A percentile compares a stretch with the other conserved stretches of the same genome.
Conservation (phyloP, 352 stramenopile genomes). For the Pythium grandisporangium region DNA sequence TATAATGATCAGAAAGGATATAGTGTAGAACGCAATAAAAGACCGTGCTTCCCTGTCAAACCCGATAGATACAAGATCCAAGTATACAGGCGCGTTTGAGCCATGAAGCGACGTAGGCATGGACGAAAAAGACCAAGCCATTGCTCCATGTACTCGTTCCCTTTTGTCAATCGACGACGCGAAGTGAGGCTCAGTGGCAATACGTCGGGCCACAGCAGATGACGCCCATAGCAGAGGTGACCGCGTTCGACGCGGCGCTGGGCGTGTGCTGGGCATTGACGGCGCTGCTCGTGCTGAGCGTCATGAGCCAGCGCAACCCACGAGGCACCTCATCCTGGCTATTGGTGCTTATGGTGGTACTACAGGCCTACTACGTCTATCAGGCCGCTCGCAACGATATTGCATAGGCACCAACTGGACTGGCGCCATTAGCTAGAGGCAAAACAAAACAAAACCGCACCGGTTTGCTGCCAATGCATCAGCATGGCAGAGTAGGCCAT, state of each 20-base stretch:
- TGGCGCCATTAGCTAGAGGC: too few relatives aligned
- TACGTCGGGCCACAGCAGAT: too few relatives aligned
- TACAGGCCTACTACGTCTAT: constrained; percentile 55
- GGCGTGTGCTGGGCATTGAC: constrained; percentile 22
- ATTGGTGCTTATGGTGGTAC: constrained; percentile 23
- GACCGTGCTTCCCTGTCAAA: constrained; percentile 6
- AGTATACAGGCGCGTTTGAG: too few relatives aligned
- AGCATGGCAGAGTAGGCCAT: too few relatives aligned
- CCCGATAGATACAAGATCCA: constrained; percentile 6
- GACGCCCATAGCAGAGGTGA: not conserved
- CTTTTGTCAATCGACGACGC: too few relatives aligned
- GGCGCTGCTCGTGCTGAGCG: constrained; percentile 14
- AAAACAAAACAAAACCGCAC: too few relatives aligned
- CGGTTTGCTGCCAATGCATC: too few relatives aligned
- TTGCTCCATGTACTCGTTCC: not conserved
- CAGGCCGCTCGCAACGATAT: constrained; percentile 32
- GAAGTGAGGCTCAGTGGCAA: too few relatives aligned
- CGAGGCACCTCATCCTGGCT: constrained; percentile 8
- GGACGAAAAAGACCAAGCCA: constrained; percentile 8
- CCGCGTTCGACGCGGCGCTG: constrained; percentile 30
- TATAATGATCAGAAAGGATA: too few relatives aligned
- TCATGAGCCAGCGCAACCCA: constrained; percentile 9
- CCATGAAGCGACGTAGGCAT: too few relatives aligned
- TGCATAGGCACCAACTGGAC: too few relatives aligned
- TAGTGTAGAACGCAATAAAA: too few relatives aligned